Evolutionary conservation across 169 alveolate genomes (phyloP), one percentile per base, ranked within the genome.

Genomic region (Plasmodium fragile): DNA sequence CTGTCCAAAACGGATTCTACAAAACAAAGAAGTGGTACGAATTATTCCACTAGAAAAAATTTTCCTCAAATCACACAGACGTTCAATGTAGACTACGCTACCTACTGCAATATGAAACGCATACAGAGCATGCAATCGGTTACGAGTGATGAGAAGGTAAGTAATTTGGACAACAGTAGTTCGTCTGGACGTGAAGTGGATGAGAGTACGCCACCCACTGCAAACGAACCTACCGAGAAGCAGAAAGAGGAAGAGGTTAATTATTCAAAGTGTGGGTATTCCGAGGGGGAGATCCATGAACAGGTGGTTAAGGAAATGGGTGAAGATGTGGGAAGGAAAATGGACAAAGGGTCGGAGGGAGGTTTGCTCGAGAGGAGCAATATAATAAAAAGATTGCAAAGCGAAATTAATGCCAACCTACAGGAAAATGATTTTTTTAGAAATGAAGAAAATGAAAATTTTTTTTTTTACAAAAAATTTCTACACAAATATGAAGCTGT

Each of bases 391-490:
- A 65, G 72, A 59, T 10, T 89, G 49, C 87, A 89, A 59, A 78
- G 81, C 36, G 59, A 78, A 55, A 89, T 89, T 34, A 78, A 78
- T 52, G 34, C 59, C 6, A 77, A 89, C 71, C 71, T 89, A 34
- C 81, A 71, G 39, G 94, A 78, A 78, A 59, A 49, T 34, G 90
- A 89, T 22, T 89, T 89, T 78, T 89, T 89, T 89, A 69, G 30
- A 65, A 89, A 89, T 43, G 94, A 89, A 78, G 89, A 78, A 78
- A 78, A 77, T 53, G 94, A 89, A 18, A 89, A 89, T 32, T 89
- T 59, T 89, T 89, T 89, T 55, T 89, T 78, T 89, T 89, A 89
- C 71, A 89, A 77, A 45, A 78, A 89, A 59, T 89, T 78, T 78
- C 82, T 89, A 34, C 55, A 39, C 3, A 89, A 77, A 59, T 89